Evolutionary conservation across 225 moss, liverwort and hornwort genomes (phyloP).

Genomic region (Physcomitrellopsis africana): DNA sequence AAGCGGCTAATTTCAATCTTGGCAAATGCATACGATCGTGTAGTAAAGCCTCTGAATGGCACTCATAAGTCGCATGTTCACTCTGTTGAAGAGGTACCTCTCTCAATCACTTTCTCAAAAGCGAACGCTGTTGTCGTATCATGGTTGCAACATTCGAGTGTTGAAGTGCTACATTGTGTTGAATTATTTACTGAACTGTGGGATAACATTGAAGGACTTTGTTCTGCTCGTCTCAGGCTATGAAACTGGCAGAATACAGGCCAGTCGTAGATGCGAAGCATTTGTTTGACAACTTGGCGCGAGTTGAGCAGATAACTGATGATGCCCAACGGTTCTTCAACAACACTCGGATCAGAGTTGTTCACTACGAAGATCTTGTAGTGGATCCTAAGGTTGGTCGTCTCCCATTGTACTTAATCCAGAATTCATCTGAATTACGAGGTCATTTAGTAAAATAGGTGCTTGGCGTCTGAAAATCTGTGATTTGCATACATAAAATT

Average conservation of each 20-base stretch:
- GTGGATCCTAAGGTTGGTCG: constrained; percentile 36
- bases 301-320: constrained; percentile 55
- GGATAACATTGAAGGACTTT: background rate
- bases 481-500: background rate
- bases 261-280: constrained; percentile 55
- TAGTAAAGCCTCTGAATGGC: constrained; percentile 57
- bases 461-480: background rate
- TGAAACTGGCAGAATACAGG: constrained; percentile 66
- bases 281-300: constrained; percentile 48
- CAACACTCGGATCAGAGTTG: constrained; percentile 48
- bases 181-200: too few species aligned
- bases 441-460: background rate
- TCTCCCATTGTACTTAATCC: background rate
- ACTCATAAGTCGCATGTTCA: constrained; percentile 72
- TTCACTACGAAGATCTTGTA: constrained; percentile 67
- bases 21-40: constrained; percentile 67
- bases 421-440: background rate
- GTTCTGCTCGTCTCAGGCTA: constrained; percentile 43
- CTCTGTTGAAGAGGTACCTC: constrained; percentile 56
- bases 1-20: constrained; percentile 65
- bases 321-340: constrained; percentile 56
- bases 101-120: background rate
- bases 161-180: background rate
- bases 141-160: background rate
- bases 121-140: background rate